Evolutionary conservation across 495 filamentous ascomycete species (phyloP), one percentile per base, ranked within the genome.

Genomic region (Gamarada debralockiae): DNA sequence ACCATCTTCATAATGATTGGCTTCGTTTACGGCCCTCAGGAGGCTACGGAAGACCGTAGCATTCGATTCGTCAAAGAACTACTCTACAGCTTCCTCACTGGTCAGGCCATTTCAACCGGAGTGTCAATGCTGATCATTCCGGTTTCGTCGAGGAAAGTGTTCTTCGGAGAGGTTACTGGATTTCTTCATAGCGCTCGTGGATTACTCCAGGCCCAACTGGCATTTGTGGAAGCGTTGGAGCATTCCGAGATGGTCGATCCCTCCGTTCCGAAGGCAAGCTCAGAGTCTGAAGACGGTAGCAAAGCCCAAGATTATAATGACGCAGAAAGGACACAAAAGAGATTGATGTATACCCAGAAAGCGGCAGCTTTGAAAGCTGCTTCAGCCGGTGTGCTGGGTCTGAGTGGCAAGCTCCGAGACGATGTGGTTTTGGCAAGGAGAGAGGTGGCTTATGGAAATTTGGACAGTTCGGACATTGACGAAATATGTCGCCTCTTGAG

Each of bases 361-460:
- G 0, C 20, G n/a, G 14, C 41, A 9, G 72, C 77, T 1, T 27
- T 57, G 20, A 68, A 89, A 21, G 75, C 78, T 33, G 68, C 67
- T 40, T 73, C 80, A 3, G 69, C 71, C 4, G 72, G 68, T 5
- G 62, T 92, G 38, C 74, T 76, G 1, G 81, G 78, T 24, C 70
- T 91, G 0, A 75, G 83, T 38, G 83, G 80, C 2, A 91, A 92
- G 60, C 68, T 92, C 12, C 69, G 81, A 37, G 73, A 73, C 0
- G 89, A 93, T 57, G 53, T 90, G n/a, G 73, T 79, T 0, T 92
- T 90, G 62, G 89, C 87, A 0, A 92, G 91, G 59, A 76, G 89
- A 20, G 89, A 93, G 57, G 61, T 87, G 18, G 86, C 87, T 0
- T 77, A 76, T 51, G 87, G 88, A 1, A 83, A 84, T 54, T 67